Percentiles rank a stretch among this genome's conserved stretches.
phyloP scores from a whole-genome alignment of 306 rosid species.

The Malus orientalis region DNA sequence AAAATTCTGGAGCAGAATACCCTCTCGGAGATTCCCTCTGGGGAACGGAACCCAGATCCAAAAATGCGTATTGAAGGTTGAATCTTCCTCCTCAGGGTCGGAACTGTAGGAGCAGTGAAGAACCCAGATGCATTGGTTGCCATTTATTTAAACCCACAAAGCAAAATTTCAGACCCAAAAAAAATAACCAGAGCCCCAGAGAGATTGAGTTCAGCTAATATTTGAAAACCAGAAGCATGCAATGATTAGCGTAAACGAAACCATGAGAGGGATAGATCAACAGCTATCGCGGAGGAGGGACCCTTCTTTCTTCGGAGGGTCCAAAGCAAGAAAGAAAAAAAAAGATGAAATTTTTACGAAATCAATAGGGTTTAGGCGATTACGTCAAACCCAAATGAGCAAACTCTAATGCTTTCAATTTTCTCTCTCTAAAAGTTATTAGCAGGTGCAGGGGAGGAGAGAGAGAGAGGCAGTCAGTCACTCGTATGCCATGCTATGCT shows the following conservation, averaged over 20 bases:
- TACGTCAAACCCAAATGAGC: slow-evolving; percentile 48
- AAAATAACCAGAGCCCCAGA: neutral
- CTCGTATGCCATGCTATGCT: neutral
- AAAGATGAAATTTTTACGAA: neutral
- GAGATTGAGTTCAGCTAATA: slow-evolving; percentile 20
- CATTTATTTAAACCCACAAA: slow-evolving; percentile 35
- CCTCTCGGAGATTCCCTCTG: slow-evolving; percentile 36
- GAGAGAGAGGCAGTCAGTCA: slow-evolving; percentile 2
- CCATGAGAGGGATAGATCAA: slow-evolving; percentile 25
- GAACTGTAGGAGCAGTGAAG: slow-evolving; percentile 53
- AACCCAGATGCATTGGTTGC: slow-evolving; percentile 93
- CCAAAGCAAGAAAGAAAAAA: slow-evolving; percentile 24
- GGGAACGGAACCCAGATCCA: slow-evolving; percentile 51
- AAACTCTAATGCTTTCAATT: slow-evolving; percentile 36
- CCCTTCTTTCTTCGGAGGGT: slow-evolving; percentile 29
- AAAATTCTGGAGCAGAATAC: slow-evolving; percentile 40
- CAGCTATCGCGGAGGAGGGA: slow-evolving; percentile 5
- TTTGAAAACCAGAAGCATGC: slow-evolving; percentile 17
- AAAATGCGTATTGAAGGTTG: slow-evolving; percentile 34
- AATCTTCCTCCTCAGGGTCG: slow-evolving; percentile 38
- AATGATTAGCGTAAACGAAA: slow-evolving; percentile 12
- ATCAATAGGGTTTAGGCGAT: slow-evolving; percentile 28
- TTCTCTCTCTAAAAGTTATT: neutral
- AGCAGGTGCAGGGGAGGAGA: slow-evolving; percentile 1
- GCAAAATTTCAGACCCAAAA: neutral